phyloP scores from a whole-genome alignment of 2,329 filamentous ascomycete species.

The Myriosclerotinia scirpicola region DNA sequence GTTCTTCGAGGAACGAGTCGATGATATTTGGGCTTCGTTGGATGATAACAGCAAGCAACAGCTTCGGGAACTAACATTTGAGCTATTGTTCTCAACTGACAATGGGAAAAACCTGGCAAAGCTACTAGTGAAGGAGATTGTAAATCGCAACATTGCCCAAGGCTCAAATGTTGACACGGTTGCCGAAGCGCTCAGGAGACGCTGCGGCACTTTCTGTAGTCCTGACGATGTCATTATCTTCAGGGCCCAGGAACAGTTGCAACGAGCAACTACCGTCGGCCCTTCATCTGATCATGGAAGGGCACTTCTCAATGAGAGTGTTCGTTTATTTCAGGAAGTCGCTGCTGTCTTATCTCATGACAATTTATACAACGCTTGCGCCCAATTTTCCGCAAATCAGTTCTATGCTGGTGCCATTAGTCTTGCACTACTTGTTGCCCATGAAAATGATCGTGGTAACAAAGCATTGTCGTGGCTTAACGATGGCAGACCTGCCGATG shows the following conservation, averaged over 20 bases:
- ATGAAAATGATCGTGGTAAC: constrained; percentile 84
- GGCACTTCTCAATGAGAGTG: constrained; percentile 80
- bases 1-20: constrained; percentile 88
- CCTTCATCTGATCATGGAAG: constrained; percentile 74
- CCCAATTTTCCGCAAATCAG: constrained; percentile 75
- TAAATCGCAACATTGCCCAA: constrained; percentile 95
- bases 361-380: constrained; percentile 74
- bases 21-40: constrained; percentile 79
- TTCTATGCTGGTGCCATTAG: constrained; percentile 95
- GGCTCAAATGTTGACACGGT: constrained; percentile 97
- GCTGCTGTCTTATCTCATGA: constrained; percentile 77
- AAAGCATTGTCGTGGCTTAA: constrained; percentile 82
- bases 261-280: constrained; percentile 78
- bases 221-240: constrained; percentile 97
- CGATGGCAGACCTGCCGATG: constrained; percentile 71
- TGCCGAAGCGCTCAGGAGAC: constrained; percentile 85
- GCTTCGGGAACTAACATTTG: constrained; percentile 78
- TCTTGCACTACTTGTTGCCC: constrained; percentile 78
- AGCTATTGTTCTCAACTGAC: constrained; percentile 77
- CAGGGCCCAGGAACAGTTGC: constrained; percentile 94
- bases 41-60: constrained; percentile 67
- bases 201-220: constrained; percentile 96
- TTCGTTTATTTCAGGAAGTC: constrained; percentile 85
- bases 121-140: constrained; percentile 93
- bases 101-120: constrained; percentile 88